Base-by-base conservation (phyloP, 129 eudicot species). In the Kitagawia praeruptora region DNA sequence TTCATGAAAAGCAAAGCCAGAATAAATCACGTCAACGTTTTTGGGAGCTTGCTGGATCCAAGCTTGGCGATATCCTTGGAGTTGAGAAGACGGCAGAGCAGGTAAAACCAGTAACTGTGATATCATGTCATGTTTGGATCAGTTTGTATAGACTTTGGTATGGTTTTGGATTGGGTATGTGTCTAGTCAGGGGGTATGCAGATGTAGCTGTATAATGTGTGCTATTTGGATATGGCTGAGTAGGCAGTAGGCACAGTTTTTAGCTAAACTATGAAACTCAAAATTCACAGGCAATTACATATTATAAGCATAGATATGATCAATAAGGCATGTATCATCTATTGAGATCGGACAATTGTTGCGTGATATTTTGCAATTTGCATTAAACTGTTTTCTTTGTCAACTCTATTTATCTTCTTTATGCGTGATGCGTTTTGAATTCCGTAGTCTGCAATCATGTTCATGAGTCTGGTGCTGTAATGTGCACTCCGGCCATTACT, bases 41-140 rank as follows among this genome's bases (percentile, higher is more conserved):
- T 82, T 90, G 94, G 94, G 94, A 90, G 83, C 91, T 90, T 80
- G 94, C 94, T 78, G 94, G 94, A 31, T 90, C 94, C 37, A 86
- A 90, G 69, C 94, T 90, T 64, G 94, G 94, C 41, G 70, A 90
- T 78, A 90, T 90, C 77, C 94, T 90, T 75, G 94, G 94, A 42
- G 94, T 90, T 77, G 89, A 90, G 77, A 90, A 90, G 87, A 79
- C 94, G 1, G 91, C 88, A 66, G 94, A 90, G n/a, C 91, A 90
- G 93, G 90, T 89, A 38, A 56, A 39, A 23, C 34, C 14, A 10
- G 44, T 73, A 5, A 23, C 47, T 42, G 47, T 73, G n/a, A n/a
- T 42, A 12, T 5, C 38, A 21, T n/a, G 15, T 25, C 25, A 14
- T 61, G 37, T 39, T 37, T 70, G 25, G 46, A 15, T 37, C 25